Base-by-base conservation (phyloP, 1,284 basidiomycete species). In the Apiotrichum brassicae region DNA sequence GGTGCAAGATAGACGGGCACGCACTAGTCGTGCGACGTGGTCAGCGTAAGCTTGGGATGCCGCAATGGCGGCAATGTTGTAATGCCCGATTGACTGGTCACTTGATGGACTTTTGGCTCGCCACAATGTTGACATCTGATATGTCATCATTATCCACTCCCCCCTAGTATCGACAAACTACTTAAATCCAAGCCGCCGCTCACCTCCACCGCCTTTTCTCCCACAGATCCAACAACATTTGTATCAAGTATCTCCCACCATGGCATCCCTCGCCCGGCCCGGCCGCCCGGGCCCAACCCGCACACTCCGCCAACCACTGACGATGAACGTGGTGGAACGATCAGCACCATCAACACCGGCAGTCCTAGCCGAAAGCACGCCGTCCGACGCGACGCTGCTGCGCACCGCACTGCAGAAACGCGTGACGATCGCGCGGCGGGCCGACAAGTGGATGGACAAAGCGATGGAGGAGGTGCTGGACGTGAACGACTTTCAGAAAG, bases 371-470 rank as follows among this genome's bases (percentile, higher is more conserved):
- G 23, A 28, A 14, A 11, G 11, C 28, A 30, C 28, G 28, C 28
- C 11, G 3, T 26, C 38, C 8, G 55, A 57, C 35, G 43, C 42
- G 14, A 51, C 48, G 9, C 36, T 34, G 26, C 46, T 50, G 16
- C 38, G 46, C 11, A 22, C 41, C 14, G 48, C 51, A 7, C 42
- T 53, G 23, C 37, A 57, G 43, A 40, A 43, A 3, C 42, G 45
- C n/a, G 44, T 40, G 16, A 19, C 36, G 20, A 39, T 49, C 16
- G 47, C 51, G 33, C 33, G 49, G 9, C 46, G 49, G 11, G 56
- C 48, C 1, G 56, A 58, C 4, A 54, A 48, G 38, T 58, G 51
- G 48, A 50, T 50, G 41, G 56, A 58, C 37, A 46, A 41, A 30
- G 26, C 36, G 5, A 58, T 58, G 56, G 42, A 58, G 45, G 53